These are phyloP conservation scores for Microcyclospora pomicola DNA, from an alignment of 2,329 filamentous ascomycete genomes.

Conservation along the genomic window DNA sequence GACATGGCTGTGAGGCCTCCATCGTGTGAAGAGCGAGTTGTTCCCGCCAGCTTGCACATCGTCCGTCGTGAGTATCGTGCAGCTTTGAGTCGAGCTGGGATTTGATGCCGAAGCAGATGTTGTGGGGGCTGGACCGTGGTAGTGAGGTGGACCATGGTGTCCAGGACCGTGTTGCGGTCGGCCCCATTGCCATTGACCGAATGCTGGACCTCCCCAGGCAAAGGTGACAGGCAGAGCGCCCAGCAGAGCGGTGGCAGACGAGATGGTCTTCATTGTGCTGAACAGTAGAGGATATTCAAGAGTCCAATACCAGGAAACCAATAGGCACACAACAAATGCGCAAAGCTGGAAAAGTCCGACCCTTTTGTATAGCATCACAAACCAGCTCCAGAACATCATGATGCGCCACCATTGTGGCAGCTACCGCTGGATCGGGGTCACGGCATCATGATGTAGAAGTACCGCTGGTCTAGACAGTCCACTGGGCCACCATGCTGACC, in stretches of 20 bases:
- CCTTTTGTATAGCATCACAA: no score
- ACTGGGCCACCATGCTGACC: no score
- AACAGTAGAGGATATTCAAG: neutral
- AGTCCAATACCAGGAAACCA: no score
- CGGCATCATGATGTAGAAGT: no score
- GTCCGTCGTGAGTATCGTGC: conserved; percentile 18
- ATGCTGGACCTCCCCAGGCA: conserved; percentile 1
- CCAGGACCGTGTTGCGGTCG: neutral
- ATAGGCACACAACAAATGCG: no score
- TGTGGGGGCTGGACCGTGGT: neutral
- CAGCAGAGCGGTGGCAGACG: conserved; percentile 3
- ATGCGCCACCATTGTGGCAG: no score
- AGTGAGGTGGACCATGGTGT: neutral
- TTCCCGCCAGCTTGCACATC: conserved; percentile 26
- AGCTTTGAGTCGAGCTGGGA: conserved; percentile 5
- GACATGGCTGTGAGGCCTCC: conserved; percentile 34
- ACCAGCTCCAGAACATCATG: no score
- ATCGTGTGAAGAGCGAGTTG: conserved; percentile 36
- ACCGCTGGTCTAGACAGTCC: no score
- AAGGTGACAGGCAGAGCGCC: conserved; percentile 3
- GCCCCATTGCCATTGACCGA: conserved; percentile 1
- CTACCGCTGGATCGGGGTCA: no score
- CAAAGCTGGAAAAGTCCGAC: no score
- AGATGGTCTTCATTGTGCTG: conserved; percentile 4
- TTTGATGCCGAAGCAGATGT: neutral